These are phyloP conservation scores for Mycosarcoma maydis DNA, from an alignment of 1,284 basidiomycete genomes.

Conservation along the genomic window DNA sequence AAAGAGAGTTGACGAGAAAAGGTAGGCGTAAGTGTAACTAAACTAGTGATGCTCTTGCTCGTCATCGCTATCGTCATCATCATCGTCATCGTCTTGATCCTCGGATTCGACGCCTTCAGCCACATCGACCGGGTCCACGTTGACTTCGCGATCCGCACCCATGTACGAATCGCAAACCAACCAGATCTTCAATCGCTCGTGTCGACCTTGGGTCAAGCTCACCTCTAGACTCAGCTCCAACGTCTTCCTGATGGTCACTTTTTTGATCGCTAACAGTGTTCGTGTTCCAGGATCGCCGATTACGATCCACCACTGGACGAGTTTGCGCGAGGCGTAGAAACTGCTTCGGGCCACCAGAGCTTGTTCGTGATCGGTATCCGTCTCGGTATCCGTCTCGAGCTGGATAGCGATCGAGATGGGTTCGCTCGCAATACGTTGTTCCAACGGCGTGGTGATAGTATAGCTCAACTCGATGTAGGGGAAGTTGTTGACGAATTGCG, in stretches of 20 bases:
- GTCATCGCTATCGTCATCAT: conserved; percentile 53
- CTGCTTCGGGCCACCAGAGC: conserved; percentile 84
- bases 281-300: conserved; percentile 80
- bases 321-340: conserved; percentile 88
- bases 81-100: not conserved
- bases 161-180: conserved; percentile 89
- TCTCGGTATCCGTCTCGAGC: conserved; percentile 77
- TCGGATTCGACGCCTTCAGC: conserved; percentile 55
- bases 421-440: conserved; percentile 73
- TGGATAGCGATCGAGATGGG: conserved; percentile 84
- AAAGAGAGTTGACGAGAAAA: no score
- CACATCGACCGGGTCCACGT: conserved; percentile 52
- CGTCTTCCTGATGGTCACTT: conserved; percentile 79
- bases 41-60: conserved; percentile 12
- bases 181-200: conserved; percentile 82
- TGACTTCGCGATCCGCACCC: conserved; percentile 63
- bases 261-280: conserved; percentile 90
- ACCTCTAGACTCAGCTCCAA: conserved; percentile 88
- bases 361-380: conserved; percentile 70
- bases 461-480: conserved; percentile 79
- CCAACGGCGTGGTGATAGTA: conserved; percentile 73
- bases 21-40: not conserved
- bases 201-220: conserved; percentile 76
- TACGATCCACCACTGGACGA: conserved; percentile 97
- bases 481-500: conserved; percentile 74